These are phyloP conservation scores for Monilinia vaccinii-corymbosi DNA, from an alignment of 2,329 filamentous ascomycete species.

Conservation along the genomic window DNA sequence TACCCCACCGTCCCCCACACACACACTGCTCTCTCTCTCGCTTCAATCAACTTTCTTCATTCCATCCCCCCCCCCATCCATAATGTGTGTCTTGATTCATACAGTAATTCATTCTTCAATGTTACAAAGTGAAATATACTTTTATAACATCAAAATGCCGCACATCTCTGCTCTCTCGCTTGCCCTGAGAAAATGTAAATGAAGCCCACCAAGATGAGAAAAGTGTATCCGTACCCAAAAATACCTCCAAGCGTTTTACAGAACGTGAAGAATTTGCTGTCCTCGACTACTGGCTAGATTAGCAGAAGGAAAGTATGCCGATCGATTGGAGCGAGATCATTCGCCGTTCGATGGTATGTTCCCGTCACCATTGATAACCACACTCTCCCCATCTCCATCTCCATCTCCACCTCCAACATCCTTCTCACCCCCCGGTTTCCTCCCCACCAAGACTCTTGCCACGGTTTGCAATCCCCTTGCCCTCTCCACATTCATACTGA, in stretches of 20 bases:
- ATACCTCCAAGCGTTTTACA: background rate
- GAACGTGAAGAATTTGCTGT: background rate
- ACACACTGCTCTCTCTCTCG: background rate
- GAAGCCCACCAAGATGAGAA: background rate
- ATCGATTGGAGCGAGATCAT: background rate
- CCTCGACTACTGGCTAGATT: background rate
- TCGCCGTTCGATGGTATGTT: background rate
- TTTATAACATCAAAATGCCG: background rate
- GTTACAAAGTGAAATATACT: background rate
- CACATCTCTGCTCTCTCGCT: background rate
- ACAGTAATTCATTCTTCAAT: background rate
- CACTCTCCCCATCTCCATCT: too few relatives aligned
- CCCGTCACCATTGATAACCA: background rate
- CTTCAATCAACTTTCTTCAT: background rate
- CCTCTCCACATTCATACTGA: constrained; percentile 19
- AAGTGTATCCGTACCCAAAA: background rate
- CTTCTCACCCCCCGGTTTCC: constrained; percentile 18
- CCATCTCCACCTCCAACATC: background rate
- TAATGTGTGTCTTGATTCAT: background rate
- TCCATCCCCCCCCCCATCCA: background rate
- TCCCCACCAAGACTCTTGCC: constrained; percentile 21
- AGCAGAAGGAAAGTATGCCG: background rate
- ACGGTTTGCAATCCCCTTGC: constrained; percentile 20
- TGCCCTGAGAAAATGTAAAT: background rate
- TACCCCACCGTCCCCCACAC: too few relatives aligned